These are phyloP conservation scores for Globisporangium polare DNA, from an alignment of 352 stramenopile species.

Conservation along the genomic window DNA sequence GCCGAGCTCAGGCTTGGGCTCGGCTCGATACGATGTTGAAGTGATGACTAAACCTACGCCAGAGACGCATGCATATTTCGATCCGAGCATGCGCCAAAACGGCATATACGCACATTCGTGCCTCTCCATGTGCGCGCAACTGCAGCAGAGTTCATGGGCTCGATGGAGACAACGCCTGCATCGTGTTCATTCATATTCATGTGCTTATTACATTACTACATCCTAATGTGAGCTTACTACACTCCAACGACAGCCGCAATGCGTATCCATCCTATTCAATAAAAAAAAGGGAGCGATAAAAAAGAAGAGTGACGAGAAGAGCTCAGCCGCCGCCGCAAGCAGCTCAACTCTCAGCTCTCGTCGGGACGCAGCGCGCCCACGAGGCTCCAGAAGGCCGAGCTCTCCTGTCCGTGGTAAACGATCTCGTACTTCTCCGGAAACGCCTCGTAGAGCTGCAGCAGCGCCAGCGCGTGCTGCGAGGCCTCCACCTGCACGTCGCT, in stretches of 20 bases:
- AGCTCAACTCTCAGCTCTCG: constrained; percentile 19
- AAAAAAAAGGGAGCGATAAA: constrained; percentile 5
- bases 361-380: constrained; percentile 38
- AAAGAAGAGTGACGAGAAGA: neutral
- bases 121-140: no score
- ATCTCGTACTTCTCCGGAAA: constrained; percentile 75
- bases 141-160: no score
- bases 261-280: neutral
- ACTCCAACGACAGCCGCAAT: constrained; percentile 3
- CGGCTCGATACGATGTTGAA: no score
- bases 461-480: constrained; percentile 48
- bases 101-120: no score
- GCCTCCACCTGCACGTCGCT: constrained; percentile 48
- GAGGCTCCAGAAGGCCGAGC: constrained; percentile 65
- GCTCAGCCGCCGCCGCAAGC: no score
- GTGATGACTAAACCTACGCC: no score
- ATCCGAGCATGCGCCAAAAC: no score
- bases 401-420: constrained; percentile 66
- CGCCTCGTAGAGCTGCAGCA: constrained; percentile 73
- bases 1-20: no score
- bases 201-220: constrained; percentile 4
- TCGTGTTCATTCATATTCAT: neutral
- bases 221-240: neutral
- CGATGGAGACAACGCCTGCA: no score
- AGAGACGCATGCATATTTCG: no score